Conservation (phyloP, 148 eudicot species). For the Talinum fruticosum region DNA sequence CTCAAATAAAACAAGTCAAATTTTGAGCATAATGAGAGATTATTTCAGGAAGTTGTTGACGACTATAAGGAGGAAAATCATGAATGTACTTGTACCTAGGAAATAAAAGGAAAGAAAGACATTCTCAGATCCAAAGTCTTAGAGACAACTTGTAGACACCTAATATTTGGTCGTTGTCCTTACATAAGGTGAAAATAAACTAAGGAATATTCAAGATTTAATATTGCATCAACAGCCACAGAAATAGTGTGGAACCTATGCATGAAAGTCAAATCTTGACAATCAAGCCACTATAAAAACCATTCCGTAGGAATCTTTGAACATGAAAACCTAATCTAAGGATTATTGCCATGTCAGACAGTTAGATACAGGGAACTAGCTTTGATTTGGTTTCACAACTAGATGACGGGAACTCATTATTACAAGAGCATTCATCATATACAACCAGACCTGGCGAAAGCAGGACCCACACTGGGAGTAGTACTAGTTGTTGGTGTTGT, state of each 20-base stretch:
- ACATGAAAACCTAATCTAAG: too few relatives aligned
- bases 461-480: too few relatives aligned
- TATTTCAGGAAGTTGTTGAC: neutral
- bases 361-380: too few relatives aligned
- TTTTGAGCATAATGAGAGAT: neutral
- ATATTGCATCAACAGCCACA: neutral
- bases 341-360: too few relatives aligned
- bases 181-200: neutral
- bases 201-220: neutral
- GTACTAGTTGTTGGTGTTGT: too few relatives aligned
- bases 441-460: too few relatives aligned
- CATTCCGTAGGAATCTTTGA: too few relatives aligned
- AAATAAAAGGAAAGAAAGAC: neutral
- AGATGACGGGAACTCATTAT: too few relatives aligned
- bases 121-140: neutral
- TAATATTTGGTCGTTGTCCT: too few relatives aligned
- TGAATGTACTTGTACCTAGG: neutral
- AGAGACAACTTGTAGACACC: neutral
- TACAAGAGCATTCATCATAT: too few relatives aligned
- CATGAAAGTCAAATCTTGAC: neutral
- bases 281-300: neutral
- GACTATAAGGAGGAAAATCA: neutral
- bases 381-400: too few relatives aligned
- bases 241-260: neutral
- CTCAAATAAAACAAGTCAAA: conserved; percentile 20